phyloP scores from a whole-genome alignment of 164 flowering plant genomes.

The Tetracentron sinense region DNA sequence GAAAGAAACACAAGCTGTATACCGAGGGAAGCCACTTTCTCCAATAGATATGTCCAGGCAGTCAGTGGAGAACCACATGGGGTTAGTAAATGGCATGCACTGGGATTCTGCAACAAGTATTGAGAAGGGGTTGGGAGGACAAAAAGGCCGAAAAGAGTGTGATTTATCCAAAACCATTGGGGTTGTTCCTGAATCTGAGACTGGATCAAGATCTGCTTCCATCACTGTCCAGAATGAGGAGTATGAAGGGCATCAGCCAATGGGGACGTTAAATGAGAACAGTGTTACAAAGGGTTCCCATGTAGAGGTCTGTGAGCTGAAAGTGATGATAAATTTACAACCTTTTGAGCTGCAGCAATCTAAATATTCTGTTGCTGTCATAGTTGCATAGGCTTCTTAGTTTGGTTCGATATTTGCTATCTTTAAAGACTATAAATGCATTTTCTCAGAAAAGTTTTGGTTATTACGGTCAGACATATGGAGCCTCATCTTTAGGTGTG shows the following conservation, averaged over 20 bases:
- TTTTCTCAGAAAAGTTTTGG: too few relatives aligned
- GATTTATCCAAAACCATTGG: constrained; percentile 31
- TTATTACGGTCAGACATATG: too few relatives aligned
- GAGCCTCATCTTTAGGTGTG: not conserved
- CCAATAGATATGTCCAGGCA: constrained; percentile 22
- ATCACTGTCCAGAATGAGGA: constrained; percentile 12
- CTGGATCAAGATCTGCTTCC: constrained; percentile 24
- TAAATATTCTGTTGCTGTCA: not conserved
- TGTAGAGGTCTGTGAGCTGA: constrained; percentile 64
- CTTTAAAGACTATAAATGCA: too few relatives aligned
- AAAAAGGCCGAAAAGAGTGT: constrained; percentile 27
- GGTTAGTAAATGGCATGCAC: constrained; percentile 27
- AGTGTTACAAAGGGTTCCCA: constrained; percentile 57
- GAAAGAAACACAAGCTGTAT: constrained; percentile 17
- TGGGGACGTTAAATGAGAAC: constrained; percentile 23
- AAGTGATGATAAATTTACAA: not conserved
- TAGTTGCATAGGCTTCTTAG: too few relatives aligned
- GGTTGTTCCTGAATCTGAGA: constrained; percentile 36
- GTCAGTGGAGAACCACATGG: constrained; percentile 19
- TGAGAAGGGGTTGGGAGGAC: constrained; percentile 32
- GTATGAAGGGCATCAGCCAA: constrained; percentile 14
- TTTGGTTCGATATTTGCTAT: too few relatives aligned
- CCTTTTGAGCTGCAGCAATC: not conserved
- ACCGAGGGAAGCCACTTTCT: constrained; percentile 18
- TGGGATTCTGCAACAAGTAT: constrained; percentile 19